Conservation (phyloP, 345 rosid species). For the Aquilaria malaccensis region DNA sequence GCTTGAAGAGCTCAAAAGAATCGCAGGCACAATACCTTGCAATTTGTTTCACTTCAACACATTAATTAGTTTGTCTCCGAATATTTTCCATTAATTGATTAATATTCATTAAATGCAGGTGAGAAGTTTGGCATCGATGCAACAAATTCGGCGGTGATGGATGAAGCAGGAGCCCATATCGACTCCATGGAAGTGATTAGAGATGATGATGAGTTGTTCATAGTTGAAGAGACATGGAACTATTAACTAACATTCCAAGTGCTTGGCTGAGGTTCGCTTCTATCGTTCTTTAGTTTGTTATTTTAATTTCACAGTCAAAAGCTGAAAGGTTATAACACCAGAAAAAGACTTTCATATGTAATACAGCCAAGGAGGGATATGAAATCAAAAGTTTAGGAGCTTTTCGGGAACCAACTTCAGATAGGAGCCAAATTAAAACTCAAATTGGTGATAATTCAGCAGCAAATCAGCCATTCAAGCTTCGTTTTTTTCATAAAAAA, state of each 20-base stretch:
- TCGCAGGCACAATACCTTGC: constrained; percentile 40
- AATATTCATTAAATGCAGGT: constrained; percentile 23
- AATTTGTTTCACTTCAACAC: not conserved
- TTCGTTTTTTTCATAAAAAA: no score
- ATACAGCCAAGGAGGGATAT: no score
- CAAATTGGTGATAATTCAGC: no score
- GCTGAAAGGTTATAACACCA: no score
- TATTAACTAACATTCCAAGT: not conserved
- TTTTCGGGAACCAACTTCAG: no score
- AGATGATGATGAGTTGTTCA: constrained; percentile 66
- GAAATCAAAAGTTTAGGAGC: no score
- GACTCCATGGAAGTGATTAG: constrained; percentile 71
- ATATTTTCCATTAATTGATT: not conserved
- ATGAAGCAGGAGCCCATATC: constrained; percentile 66
- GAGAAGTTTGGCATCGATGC: constrained; percentile 62
- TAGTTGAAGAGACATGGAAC: constrained; percentile 29
- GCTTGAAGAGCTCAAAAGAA: constrained; percentile 52
- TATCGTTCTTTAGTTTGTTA: no score
- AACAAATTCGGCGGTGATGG: constrained; percentile 34
- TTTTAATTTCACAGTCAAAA: no score
- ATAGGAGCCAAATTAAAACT: no score
- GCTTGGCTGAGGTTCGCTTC: no score
- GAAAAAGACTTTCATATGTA: no score
- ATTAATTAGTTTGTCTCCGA: not conserved
- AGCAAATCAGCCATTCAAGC: no score